Conservation (phyloP, 768 basidiomycete genomes). For the Melanogaster broomeanus region DNA sequence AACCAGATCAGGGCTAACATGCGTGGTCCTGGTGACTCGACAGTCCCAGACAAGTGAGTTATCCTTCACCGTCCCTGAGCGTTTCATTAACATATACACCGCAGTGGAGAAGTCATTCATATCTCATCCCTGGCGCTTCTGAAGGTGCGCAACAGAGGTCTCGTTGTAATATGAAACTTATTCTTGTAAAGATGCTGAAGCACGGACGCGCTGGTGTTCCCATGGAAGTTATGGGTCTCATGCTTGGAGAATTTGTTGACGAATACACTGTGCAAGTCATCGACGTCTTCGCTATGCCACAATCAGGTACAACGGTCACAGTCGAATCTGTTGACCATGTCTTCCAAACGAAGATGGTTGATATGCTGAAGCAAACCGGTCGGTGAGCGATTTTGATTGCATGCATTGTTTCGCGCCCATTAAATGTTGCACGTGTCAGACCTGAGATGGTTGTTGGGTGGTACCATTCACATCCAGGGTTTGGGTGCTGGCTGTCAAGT, state of each 20-base stretch:
- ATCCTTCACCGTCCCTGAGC: not conserved
- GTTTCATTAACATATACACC: conserved; percentile 2
- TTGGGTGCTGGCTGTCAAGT: conserved; percentile 98
- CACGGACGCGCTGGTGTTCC: conserved; percentile 98
- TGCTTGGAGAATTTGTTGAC: conserved; percentile 98
- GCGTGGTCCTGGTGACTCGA: conserved; percentile 45
- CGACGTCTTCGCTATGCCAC: conserved; percentile 99
- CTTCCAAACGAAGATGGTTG: conserved; percentile 97
- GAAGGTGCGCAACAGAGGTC: conserved; percentile 59
- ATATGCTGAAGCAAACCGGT: conserved; percentile 99
- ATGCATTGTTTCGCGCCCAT: not conserved
- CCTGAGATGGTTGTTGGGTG: conserved; percentile 99
- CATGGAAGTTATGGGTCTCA: conserved; percentile 99
- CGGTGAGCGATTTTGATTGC: conserved; percentile 52
- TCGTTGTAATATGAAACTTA: not conserved
- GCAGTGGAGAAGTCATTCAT: conserved; percentile 91
- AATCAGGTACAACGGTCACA: conserved; percentile 95
- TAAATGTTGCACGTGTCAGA: conserved; percentile 37
- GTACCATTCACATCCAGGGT: conserved; percentile 99
- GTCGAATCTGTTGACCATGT: conserved; percentile 99
- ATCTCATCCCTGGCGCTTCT: conserved; percentile 96
- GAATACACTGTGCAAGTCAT: conserved; percentile 94
- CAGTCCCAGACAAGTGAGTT: conserved; percentile 75
- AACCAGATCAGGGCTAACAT: conserved; percentile 46
- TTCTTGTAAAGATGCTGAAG: conserved; percentile 85